Conservation (phyloP, 495 filamentous ascomycete species). For the Aspergillus steynii region DNA sequence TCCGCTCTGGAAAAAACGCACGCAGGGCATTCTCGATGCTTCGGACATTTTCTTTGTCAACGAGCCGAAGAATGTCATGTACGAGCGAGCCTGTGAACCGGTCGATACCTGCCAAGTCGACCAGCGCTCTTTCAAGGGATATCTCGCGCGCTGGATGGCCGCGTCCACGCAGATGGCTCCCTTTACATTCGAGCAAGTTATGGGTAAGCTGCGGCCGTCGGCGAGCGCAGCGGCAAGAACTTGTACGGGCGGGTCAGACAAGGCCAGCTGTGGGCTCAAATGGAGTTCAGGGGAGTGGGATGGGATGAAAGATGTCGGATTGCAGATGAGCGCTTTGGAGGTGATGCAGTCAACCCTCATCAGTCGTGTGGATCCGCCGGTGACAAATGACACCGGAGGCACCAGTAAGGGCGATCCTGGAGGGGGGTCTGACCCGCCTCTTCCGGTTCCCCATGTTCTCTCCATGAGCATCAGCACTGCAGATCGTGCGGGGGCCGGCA, state of each 20-base stretch:
- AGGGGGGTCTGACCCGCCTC: slow-evolving; percentile 49
- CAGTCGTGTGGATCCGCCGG: slow-evolving; percentile 46
- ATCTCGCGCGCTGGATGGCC: slow-evolving; percentile 81
- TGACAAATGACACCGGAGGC: slow-evolving; percentile 68
- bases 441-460: slow-evolving; percentile 17
- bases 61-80: slow-evolving; percentile 55
- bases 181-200: slow-evolving; percentile 59
- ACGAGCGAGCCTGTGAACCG: slow-evolving; percentile 64
- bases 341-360: slow-evolving; percentile 66
- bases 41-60: slow-evolving; percentile 53
- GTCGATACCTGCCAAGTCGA: slow-evolving; percentile 67
- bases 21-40: slow-evolving; percentile 58
- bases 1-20: slow-evolving; percentile 58
- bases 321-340: slow-evolving; percentile 71
- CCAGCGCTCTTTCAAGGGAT: slow-evolving; percentile 84
- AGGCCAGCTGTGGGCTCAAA: slow-evolving; percentile 60
- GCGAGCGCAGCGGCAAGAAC: slow-evolving; percentile 67
- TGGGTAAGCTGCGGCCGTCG: slow-evolving; percentile 64
- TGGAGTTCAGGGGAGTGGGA: slow-evolving; percentile 60
- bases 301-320: slow-evolving; percentile 61
- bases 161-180: slow-evolving; percentile 69
- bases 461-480: slow-evolving; percentile 26
- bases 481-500: slow-evolving; percentile 35
- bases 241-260: slow-evolving; percentile 61
- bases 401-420: slow-evolving; percentile 71